phyloP scores from a whole-genome alignment of 306 rosid genomes.

The Ochetophila trinervis region DNA sequence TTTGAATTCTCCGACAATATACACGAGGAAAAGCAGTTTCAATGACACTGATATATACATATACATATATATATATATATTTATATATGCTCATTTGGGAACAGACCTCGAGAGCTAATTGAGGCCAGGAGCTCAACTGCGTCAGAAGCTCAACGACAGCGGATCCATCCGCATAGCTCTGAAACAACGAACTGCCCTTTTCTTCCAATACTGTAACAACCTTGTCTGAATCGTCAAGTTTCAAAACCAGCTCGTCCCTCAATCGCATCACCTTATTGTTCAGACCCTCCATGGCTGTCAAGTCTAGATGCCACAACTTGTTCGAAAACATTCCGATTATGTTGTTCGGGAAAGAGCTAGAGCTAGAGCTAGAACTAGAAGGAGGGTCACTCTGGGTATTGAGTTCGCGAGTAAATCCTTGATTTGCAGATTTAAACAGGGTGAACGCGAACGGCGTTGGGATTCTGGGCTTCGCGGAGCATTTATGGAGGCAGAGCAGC shows the following conservation, averaged over 20 bases:
- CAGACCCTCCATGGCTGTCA: slow-evolving; percentile 12
- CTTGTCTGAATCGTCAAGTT: slow-evolving; percentile 24
- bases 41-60: neutral
- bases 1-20: neutral
- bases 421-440: slow-evolving; percentile 16
- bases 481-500: slow-evolving; percentile 18
- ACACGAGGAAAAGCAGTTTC: neutral
- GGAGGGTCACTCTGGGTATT: slow-evolving; percentile 17
- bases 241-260: slow-evolving; percentile 32
- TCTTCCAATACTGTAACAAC: slow-evolving; percentile 36
- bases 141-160: slow-evolving; percentile 43
- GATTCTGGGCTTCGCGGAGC: slow-evolving; percentile 22
- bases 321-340: slow-evolving; percentile 30
- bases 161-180: slow-evolving; percentile 16
- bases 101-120: slow-evolving; percentile 49
- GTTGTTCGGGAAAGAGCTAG: neutral
- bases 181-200: slow-evolving; percentile 20
- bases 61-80: too few species aligned
- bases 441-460: slow-evolving; percentile 12
- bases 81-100: neutral
- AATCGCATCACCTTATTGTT: slow-evolving; percentile 18
- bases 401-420: slow-evolving; percentile 22
- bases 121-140: slow-evolving; percentile 49
- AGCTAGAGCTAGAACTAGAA: neutral
- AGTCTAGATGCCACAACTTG: neutral